Conservation (phyloP, 495 filamentous ascomycete genomes). For the Trichoderma virens region DNA sequence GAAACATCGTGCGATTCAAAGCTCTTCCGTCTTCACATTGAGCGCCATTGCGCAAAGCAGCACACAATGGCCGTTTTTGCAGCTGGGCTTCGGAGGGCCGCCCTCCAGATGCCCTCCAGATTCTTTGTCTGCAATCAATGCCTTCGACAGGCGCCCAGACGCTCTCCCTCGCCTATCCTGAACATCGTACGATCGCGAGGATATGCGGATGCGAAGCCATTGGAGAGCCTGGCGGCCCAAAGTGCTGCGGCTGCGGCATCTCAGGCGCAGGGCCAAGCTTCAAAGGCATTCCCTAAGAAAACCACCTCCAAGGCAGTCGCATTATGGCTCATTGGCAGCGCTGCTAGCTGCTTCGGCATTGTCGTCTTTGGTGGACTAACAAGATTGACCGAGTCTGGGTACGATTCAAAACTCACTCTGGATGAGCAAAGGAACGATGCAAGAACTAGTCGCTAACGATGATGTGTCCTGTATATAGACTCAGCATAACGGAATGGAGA, state of each 20-base stretch:
- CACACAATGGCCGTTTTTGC: slow-evolving; percentile 38
- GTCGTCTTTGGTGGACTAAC: slow-evolving; percentile 94
- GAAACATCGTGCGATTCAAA: background rate
- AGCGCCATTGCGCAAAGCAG: background rate
- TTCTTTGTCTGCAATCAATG: slow-evolving; percentile 61
- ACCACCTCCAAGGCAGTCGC: slow-evolving; percentile 65
- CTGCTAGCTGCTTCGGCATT: slow-evolving; percentile 89
- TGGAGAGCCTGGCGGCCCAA: slow-evolving; percentile 10
- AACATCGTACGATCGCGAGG: slow-evolving; percentile 19
- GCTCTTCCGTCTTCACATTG: background rate
- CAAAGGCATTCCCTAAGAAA: slow-evolving; percentile 51
- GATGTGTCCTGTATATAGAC: slow-evolving; percentile 36
- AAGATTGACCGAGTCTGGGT: slow-evolving; percentile 93
- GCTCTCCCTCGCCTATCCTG: slow-evolving; percentile 24
- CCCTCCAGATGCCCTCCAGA: slow-evolving; percentile 44
- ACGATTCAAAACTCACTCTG: slow-evolving; percentile 21
- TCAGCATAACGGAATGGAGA: slow-evolving; percentile 99
- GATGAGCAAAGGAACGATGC: background rate
- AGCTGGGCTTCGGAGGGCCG: slow-evolving; percentile 43
- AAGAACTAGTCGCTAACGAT: background rate
- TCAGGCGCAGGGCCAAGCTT: slow-evolving; percentile 13
- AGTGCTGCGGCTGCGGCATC: background rate
- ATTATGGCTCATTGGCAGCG: slow-evolving; percentile 90
- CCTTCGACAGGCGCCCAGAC: slow-evolving; percentile 31
- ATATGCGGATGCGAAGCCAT: slow-evolving; percentile 17